Evolutionary conservation across 1,284 basidiomycete species (phyloP), one percentile per base, ranked within the genome.

Genomic region (Moniliella sp.): DNA sequence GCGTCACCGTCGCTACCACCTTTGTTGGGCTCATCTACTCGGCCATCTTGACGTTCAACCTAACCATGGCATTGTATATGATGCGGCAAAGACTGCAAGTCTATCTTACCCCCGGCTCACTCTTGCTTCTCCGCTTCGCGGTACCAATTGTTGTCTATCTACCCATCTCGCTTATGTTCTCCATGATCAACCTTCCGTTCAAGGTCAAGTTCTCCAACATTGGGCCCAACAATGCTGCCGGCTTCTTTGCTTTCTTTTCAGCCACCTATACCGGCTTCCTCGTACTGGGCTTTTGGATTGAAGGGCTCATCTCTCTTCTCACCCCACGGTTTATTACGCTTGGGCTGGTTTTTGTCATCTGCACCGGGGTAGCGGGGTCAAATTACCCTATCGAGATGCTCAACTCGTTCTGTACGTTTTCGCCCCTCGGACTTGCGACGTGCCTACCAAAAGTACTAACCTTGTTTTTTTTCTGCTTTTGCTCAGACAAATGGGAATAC

Each of bases 1-100:
- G 75, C 15, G 78, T 77, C 4, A 76, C 76, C 0, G 65, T 69
- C 7, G 79, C 78, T 0, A 68, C 73, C 27, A 68, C 72, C 25
- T 76, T 75, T 38, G 76, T 80, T 15, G 78, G 75, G 15, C 64
- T 77, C 4, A 75, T 80, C 38, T 81, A 78, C 62, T 63, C 76
- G 27, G 62, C 72, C 33, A 77, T 80, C 38, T 51, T 65, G 13
- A 41, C 64, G 39, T 66, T 54, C 39, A 60, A 46, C 31, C 19
- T 42, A 0, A 48, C 46, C 9, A 45, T 57, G 48, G 44, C 13
- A 35, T 33, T 32, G 45, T 47, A n/a, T 11, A 37, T 19, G 3
- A 27, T 35, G 4, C 50, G 54, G 2, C 38, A 45, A 23, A 27
- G 29, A 4, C 31, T 57, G 14, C 43, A 48, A 21, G 39, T 37